phyloP scores from a whole-genome alignment of 2,329 filamentous ascomycete species.

The Penicillium sp. region DNA sequence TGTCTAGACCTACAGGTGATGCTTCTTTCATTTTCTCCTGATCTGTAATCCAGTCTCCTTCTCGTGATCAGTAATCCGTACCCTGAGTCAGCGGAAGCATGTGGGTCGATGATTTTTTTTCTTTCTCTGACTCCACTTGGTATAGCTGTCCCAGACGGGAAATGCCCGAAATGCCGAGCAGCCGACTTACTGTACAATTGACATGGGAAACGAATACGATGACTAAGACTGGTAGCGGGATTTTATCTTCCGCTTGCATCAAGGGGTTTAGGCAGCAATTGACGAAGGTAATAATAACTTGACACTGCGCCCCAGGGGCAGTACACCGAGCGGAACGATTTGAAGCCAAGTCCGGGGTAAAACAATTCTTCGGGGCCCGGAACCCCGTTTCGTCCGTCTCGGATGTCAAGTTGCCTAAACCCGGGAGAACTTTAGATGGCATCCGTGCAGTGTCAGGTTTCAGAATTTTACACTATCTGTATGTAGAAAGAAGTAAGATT shows the following conservation, averaged over 20 bases:
- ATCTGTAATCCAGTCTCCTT: neutral
- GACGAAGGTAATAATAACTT: too few species aligned
- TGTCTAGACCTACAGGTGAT: neutral
- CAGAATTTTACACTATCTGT: too few species aligned
- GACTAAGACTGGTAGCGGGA: neutral
- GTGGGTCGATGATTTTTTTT: neutral
- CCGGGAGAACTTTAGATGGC: neutral
- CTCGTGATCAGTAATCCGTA: constrained; percentile 2
- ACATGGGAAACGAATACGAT: neutral
- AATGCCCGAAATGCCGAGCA: constrained; percentile 25
- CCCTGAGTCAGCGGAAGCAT: constrained; percentile 16
- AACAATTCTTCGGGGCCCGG: constrained; percentile 17
- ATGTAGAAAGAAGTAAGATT: neutral
- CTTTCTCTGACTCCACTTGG: neutral
- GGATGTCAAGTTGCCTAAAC: constrained; percentile 13
- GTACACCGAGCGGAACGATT: neutral
- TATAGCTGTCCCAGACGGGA: neutral
- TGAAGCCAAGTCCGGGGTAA: constrained; percentile 19
- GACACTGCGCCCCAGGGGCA: too few species aligned
- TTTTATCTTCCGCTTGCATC: neutral
- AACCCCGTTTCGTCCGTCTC: constrained; percentile 19
- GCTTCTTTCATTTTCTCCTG: neutral
- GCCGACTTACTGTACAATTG: neutral
- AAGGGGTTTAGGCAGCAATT: too few species aligned
- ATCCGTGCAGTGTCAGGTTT: neutral